Evolutionary conservation across 257 asterid genomes (phyloP).

Genomic region (Rubia yunnanensis): DNA sequence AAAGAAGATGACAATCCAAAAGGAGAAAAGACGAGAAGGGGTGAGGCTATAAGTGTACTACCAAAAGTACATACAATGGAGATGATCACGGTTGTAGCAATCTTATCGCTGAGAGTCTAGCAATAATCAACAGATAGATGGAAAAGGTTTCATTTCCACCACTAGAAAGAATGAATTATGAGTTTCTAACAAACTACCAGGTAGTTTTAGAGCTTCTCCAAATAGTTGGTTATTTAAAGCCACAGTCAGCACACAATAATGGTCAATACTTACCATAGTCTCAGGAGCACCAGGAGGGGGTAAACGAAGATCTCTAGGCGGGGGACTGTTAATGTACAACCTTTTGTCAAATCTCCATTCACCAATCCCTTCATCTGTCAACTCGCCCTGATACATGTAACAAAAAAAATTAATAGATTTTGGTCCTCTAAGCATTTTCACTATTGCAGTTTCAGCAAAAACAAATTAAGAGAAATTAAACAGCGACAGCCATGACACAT

Average conservation of each 20-base stretch:
- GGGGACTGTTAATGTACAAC: slow-evolving; percentile 65
- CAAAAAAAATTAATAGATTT: background rate
- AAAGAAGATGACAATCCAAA: no score
- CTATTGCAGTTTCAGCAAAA: background rate
- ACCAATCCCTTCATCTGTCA: slow-evolving; percentile 80
- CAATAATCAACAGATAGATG: no score
- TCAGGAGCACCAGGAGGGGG: slow-evolving; percentile 99
- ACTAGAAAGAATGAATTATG: background rate
- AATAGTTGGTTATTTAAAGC: background rate
- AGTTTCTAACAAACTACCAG: background rate
- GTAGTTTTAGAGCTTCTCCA: background rate
- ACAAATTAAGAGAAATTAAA: background rate
- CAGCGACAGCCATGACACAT: background rate
- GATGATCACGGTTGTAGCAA: no score
- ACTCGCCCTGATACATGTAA: slow-evolving; percentile 54
- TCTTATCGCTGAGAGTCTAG: no score
- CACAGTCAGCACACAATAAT: slow-evolving; percentile 1
- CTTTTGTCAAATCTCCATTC: slow-evolving; percentile 99
- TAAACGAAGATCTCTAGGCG: slow-evolving; percentile 65
- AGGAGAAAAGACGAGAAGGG: background rate
- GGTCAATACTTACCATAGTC: slow-evolving; percentile 66
- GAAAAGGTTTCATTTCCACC: background rate
- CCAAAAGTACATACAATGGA: no score
- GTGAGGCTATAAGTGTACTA: no score
- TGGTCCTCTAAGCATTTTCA: background rate